These are phyloP conservation scores for Psidium friedrichsthalianum DNA, from an alignment of 345 rosid genomes.

Conservation along the genomic window DNA sequence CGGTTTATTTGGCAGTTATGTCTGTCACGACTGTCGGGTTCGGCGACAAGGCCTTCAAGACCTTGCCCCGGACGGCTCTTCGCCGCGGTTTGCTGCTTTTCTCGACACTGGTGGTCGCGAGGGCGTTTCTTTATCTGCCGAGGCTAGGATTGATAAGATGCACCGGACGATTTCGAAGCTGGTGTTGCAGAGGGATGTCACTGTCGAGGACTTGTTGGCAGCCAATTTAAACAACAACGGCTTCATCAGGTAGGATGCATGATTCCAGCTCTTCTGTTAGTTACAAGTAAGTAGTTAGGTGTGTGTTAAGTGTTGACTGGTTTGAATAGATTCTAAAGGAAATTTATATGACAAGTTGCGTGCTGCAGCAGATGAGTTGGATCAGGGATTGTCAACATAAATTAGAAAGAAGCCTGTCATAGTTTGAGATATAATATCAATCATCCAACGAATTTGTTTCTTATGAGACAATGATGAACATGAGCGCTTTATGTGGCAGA, in stretches of 20 bases:
- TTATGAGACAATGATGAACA: neutral
- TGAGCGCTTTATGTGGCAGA: neutral
- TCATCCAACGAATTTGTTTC: neutral
- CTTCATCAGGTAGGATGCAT: slow-evolving; percentile 41
- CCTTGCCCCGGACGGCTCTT: slow-evolving; percentile 50
- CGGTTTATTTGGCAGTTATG: slow-evolving; percentile 69
- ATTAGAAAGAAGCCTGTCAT: neutral
- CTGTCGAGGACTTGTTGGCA: slow-evolving; percentile 50
- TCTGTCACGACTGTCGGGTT: slow-evolving; percentile 78
- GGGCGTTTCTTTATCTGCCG: slow-evolving; percentile 66
- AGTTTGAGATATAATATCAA: neutral
- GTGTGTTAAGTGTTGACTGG: neutral
- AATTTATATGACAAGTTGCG: neutral
- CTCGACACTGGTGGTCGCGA: slow-evolving; percentile 64
- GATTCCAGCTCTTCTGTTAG: neutral
- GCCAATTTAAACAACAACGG: slow-evolving; percentile 62
- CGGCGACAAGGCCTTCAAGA: slow-evolving; percentile 58
- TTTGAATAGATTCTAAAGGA: neutral
- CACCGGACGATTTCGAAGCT: slow-evolving; percentile 52
- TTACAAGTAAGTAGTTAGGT: neutral
- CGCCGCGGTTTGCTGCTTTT: slow-evolving; percentile 57
- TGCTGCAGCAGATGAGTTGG: neutral
- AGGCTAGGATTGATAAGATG: slow-evolving; percentile 55
- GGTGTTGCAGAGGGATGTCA: slow-evolving; percentile 54
- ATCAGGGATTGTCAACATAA: neutral